Percentiles rank a stretch among this genome's conserved stretches.
Conservation (phyloP, 306 rosid species). For the Lupinus albus region DNA sequence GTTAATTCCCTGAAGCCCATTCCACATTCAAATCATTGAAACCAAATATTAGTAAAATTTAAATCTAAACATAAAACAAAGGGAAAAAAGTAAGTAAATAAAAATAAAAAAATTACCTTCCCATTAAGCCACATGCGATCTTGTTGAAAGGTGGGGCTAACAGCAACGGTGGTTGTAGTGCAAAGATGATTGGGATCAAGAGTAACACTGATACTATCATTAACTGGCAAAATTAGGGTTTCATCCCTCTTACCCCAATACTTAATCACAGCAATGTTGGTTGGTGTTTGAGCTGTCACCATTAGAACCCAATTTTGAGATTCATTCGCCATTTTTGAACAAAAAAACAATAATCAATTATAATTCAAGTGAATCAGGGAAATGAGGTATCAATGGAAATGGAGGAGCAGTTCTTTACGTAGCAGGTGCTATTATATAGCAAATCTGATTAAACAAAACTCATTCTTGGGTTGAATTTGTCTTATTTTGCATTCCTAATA, state of each 20-base stretch:
- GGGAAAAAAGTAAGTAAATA: not conserved
- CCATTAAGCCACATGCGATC: constrained; percentile 99
- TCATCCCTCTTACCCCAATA: constrained; percentile 99
- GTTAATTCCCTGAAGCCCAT: too few relatives aligned
- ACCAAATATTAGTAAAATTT: too few relatives aligned
- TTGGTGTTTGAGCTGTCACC: constrained; percentile 94
- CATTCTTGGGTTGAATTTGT: too few relatives aligned
- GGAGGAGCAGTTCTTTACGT: too few relatives aligned
- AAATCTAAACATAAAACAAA: too few relatives aligned
- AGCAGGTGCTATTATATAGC: too few relatives aligned
- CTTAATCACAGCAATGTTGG: constrained; percentile 95
- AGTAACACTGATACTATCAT: constrained; percentile 94
- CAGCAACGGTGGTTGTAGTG: constrained; percentile 93
- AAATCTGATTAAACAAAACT: too few relatives aligned
- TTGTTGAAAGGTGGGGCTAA: constrained; percentile 74
- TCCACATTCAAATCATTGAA: too few relatives aligned
- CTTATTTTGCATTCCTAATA: too few relatives aligned
- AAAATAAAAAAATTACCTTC: constrained; percentile 52
- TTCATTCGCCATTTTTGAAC: constrained; percentile 51
- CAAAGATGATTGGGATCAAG: constrained; percentile 93
- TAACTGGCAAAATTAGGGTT: constrained; percentile 78
- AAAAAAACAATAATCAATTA: not conserved
- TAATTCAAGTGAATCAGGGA: too few relatives aligned
- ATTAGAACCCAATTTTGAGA: constrained; percentile 70
- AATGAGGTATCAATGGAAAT: too few relatives aligned